Evolutionary conservation across 2,329 filamentous ascomycete species (phyloP).

Genomic region (Hirsutella rhossiliensis): DNA sequence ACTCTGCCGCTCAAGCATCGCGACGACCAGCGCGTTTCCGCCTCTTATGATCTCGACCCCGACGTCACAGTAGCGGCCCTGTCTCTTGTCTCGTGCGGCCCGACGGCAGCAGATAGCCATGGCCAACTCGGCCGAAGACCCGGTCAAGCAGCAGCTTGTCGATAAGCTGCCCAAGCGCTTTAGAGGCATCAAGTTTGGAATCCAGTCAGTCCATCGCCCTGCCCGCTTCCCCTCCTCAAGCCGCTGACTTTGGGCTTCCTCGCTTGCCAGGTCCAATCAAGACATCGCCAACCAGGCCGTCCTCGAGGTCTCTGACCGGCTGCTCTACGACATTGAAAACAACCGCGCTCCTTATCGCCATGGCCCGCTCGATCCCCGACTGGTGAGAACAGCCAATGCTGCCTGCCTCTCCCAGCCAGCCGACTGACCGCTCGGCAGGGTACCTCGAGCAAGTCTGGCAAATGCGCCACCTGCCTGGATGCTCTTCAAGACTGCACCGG

Average conservation of each 20-base stretch:
- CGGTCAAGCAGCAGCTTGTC: slow-evolving; percentile 66
- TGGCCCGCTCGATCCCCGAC: slow-evolving; percentile 76
- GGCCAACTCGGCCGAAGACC: slow-evolving; percentile 4
- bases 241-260: neutral
- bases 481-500: slow-evolving; percentile 77
- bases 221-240: neutral
- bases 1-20: neutral
- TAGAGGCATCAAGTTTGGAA: slow-evolving; percentile 82
- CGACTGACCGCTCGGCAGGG: slow-evolving; percentile 33
- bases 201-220: slow-evolving; percentile 49
- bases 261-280: slow-evolving; percentile 57
- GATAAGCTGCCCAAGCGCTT: slow-evolving; percentile 82
- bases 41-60: slow-evolving; percentile 1
- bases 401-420: too few relatives aligned
- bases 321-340: slow-evolving; percentile 82
- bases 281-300: slow-evolving; percentile 94
- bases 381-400: slow-evolving; percentile 31
- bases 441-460: slow-evolving; percentile 71
- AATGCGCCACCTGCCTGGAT: slow-evolving; percentile 74
- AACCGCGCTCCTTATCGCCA: slow-evolving; percentile 65
- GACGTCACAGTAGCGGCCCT: neutral
- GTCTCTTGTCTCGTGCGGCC: neutral
- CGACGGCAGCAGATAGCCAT: neutral
- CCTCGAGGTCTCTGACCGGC: slow-evolving; percentile 84
- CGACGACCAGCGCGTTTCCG: slow-evolving; percentile 3